Conservation (phyloP, 1,284 basidiomycete genomes). For the Chalciporus sp. region DNA sequence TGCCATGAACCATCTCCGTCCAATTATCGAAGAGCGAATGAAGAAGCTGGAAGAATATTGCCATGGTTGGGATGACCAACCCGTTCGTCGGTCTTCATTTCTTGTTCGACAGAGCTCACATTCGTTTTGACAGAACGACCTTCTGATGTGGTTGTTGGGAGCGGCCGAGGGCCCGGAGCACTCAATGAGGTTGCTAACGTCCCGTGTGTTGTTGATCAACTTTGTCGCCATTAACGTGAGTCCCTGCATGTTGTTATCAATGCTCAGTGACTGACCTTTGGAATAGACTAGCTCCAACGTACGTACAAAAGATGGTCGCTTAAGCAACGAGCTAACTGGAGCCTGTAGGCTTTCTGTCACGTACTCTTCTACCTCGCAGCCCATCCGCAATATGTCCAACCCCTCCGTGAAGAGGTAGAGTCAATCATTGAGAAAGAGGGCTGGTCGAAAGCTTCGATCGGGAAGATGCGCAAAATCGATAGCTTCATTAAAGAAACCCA, state of each 20-base stretch:
- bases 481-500: constrained; percentile 49
- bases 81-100: constrained; percentile 28
- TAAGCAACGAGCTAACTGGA: neutral
- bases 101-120: neutral
- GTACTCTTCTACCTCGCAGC: constrained; percentile 36
- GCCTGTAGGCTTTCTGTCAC: constrained; percentile 36
- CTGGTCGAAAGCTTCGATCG: constrained; percentile 45
- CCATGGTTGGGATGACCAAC: constrained; percentile 39
- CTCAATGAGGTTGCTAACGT: constrained; percentile 31
- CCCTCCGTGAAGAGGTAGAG: constrained; percentile 48
- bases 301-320: constrained; percentile 19
- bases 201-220: constrained; percentile 37
- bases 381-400: constrained; percentile 33
- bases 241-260: neutral
- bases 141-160: constrained; percentile 48
- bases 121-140: constrained; percentile 35
- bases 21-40: constrained; percentile 40
- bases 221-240: constrained; percentile 41
- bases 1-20: constrained; percentile 30
- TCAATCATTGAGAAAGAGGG: constrained; percentile 39
- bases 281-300: constrained; percentile 13
- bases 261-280: neutral
- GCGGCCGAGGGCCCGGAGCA: constrained; percentile 34
- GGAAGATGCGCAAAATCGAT: constrained; percentile 46
- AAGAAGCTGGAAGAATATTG: constrained; percentile 35